phyloP scores from a whole-genome alignment of 805 yeast species.

The Saccharomycopsis microspora region DNA sequence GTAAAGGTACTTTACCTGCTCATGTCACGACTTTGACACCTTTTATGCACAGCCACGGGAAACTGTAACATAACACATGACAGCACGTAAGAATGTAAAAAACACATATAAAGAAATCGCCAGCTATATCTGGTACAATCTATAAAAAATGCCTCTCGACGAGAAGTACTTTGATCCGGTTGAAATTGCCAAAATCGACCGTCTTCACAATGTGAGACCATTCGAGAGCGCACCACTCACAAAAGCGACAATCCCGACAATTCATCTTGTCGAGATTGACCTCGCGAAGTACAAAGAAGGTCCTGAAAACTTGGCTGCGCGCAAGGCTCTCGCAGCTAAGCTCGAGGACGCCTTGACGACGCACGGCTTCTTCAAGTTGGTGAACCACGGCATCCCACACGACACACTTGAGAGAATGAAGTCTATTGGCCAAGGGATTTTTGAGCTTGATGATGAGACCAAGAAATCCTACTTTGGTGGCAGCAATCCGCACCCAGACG shows the following conservation, averaged over 20 bases:
- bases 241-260: constrained; percentile 20
- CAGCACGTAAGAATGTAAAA: too few relatives aligned
- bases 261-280: constrained; percentile 22
- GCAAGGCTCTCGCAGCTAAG: constrained; percentile 26
- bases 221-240: constrained; percentile 22
- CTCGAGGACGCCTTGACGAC: constrained; percentile 30
- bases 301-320: constrained; percentile 22
- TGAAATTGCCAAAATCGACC: constrained; percentile 4
- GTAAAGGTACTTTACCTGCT: too few relatives aligned
- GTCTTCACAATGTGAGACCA: constrained; percentile 24
- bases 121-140: too few relatives aligned
- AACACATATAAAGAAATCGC: too few relatives aligned
- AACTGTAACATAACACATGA: too few relatives aligned
- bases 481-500: constrained; percentile 23
- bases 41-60: too few relatives aligned
- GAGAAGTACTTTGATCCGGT: constrained; percentile 8
- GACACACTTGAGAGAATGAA: constrained; percentile 26
- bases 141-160: too few relatives aligned
- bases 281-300: constrained; percentile 27
- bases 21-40: too few relatives aligned
- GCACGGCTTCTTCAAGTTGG: constrained; percentile 33
- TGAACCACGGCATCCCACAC: constrained; percentile 29
- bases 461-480: constrained; percentile 31
- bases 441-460: constrained; percentile 29
- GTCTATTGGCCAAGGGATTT: constrained; percentile 30